These are phyloP conservation scores for Astragalus membranaceus DNA, from an alignment of 306 rosid genomes.

Conservation along the genomic window DNA sequence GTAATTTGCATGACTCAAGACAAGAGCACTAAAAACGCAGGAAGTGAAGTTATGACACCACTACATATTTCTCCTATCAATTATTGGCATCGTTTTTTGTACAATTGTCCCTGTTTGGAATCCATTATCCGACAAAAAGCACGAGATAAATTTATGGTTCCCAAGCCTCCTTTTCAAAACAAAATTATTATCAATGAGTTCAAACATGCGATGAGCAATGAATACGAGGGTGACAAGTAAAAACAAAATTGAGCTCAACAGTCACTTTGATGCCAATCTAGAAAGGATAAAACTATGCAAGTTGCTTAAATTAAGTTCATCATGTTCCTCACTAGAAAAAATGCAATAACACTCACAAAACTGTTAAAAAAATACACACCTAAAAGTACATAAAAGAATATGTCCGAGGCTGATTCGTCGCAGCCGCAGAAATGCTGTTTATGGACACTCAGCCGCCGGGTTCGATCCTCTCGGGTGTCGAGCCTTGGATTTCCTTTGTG, in stretches of 20 bases:
- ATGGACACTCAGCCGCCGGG: too few species aligned
- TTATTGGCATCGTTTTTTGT: conserved; percentile 29
- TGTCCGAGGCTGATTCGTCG: too few species aligned
- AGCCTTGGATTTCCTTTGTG: too few species aligned
- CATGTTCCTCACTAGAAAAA: too few species aligned
- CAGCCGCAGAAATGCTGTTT: too few species aligned
- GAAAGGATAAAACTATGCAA: not conserved
- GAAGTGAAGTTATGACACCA: conserved; percentile 9
- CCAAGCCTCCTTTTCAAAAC: conserved; percentile 31
- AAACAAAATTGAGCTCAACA: conserved; percentile 33
- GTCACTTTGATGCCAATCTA: conserved; percentile 27
- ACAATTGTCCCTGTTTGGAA: conserved; percentile 26
- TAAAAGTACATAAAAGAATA: too few species aligned
- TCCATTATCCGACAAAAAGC: conserved; percentile 32
- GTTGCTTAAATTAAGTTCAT: too few species aligned
- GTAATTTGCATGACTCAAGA: not conserved
- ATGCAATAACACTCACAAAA: too few species aligned
- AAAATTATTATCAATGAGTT: conserved; percentile 29
- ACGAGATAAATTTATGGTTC: conserved; percentile 28
- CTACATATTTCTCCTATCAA: conserved; percentile 18
- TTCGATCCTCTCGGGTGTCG: too few species aligned
- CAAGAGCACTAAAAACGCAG: not conserved
- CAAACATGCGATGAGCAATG: conserved; percentile 34
- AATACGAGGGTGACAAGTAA: conserved; percentile 24
- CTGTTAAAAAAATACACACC: too few species aligned